These are phyloP conservation scores for Coemansia sp. DNA, from an alignment of 192 early-diverging fungal genomes.

Conservation along the genomic window DNA sequence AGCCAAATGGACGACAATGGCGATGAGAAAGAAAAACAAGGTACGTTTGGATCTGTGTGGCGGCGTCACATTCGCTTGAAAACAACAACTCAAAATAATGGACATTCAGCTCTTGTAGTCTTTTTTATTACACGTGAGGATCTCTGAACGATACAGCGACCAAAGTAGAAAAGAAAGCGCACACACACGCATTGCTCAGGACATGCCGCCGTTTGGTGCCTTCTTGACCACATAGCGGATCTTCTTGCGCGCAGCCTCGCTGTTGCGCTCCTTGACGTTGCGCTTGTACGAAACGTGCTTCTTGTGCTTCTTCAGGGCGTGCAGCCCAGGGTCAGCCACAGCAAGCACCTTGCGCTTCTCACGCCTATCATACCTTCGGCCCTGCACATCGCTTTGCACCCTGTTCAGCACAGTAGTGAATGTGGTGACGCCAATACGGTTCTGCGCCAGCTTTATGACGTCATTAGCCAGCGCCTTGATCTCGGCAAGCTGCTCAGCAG, in stretches of 20 bases:
- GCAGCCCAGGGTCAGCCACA: slow-evolving; percentile 67
- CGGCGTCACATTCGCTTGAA: not conserved
- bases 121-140: too few relatives aligned
- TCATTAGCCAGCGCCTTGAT: slow-evolving; percentile 76
- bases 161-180: too few relatives aligned
- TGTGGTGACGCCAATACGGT: slow-evolving; percentile 67
- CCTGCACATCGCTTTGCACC: slow-evolving; percentile 63
- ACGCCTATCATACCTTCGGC: slow-evolving; percentile 64
- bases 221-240: slow-evolving; percentile 38
- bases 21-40: too few relatives aligned
- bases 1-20: too few relatives aligned
- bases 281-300: slow-evolving; percentile 72
- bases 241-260: slow-evolving; percentile 61
- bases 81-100: too few relatives aligned
- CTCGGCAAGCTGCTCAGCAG: slow-evolving; percentile 57
- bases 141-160: too few relatives aligned
- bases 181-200: not conserved
- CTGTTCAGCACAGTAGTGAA: slow-evolving; percentile 69
- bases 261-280: slow-evolving; percentile 68
- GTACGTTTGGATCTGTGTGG: not conserved
- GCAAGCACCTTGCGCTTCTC: slow-evolving; percentile 60
- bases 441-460: slow-evolving; percentile 73
- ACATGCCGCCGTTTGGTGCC: not conserved
- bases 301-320: slow-evolving; percentile 66
- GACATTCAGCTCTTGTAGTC: too few relatives aligned